Evolutionary conservation across 306 rosid genomes (phyloP).

Genomic region (Fragaria iinumae): DNA sequence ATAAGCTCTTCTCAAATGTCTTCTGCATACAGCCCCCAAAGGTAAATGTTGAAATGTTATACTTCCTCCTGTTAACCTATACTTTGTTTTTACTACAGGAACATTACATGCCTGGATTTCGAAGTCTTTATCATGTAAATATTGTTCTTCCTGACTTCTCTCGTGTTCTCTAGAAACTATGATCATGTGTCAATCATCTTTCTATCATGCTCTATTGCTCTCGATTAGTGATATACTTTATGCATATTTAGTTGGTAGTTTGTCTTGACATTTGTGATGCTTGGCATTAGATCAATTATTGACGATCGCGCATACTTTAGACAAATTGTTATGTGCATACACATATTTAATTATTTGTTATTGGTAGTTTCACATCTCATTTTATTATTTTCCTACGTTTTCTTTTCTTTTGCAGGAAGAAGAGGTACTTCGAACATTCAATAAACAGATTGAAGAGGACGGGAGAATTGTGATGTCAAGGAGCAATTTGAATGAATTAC

Average conservation of each 20-base stretch:
- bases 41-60: conserved; percentile 45
- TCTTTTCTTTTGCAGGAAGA: conserved; percentile 64
- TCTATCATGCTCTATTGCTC: neutral
- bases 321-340: neutral
- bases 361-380: neutral
- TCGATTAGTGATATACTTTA: neutral
- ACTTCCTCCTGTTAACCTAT: neutral
- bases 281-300: neutral
- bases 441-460: conserved; percentile 93
- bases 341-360: neutral
- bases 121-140: neutral
- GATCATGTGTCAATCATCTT: neutral
- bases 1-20: conserved; percentile 79
- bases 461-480: conserved; percentile 76
- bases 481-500: conserved; percentile 79
- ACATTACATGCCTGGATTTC: neutral
- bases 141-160: neutral
- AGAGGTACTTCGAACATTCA: conserved; percentile 64
- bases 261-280: neutral
- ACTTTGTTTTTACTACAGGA: neutral
- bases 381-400: conserved; percentile 16
- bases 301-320: neutral
- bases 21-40: conserved; percentile 72
- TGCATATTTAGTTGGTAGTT: neutral
- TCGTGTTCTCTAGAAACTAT: neutral